Conservation (phyloP, 768 basidiomycete genomes). For the Macrolepiota fuliginosa region DNA sequence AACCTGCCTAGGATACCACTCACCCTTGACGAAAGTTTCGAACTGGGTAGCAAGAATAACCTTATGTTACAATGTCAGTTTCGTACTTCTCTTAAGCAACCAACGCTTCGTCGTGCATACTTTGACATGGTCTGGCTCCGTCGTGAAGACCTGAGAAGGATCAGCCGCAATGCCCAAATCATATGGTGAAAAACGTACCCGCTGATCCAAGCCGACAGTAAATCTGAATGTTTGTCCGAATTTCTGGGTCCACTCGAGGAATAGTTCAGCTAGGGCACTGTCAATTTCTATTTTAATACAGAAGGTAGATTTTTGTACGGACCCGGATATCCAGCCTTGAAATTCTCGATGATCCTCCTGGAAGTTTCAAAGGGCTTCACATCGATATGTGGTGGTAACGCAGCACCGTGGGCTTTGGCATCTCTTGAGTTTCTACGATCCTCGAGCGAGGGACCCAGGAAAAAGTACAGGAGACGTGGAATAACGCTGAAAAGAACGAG, state of each 20-base stretch:
- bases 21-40: conserved; percentile 41
- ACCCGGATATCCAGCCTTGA: conserved; percentile 34
- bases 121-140: conserved; percentile 31
- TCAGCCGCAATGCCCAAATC: neutral
- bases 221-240: conserved; percentile 18
- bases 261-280: neutral
- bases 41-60: conserved; percentile 46
- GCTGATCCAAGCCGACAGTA: conserved; percentile 24
- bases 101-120: conserved; percentile 8
- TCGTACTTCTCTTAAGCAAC: neutral
- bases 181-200: conserved; percentile 18
- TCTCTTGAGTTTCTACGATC: conserved; percentile 12
- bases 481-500: neutral
- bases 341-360: conserved; percentile 20
- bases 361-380: conserved; percentile 23
- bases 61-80: conserved; percentile 12
- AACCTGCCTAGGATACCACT: neutral
- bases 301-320: neutral
- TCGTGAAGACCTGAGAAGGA: conserved; percentile 28
- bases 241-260: conserved; percentile 17
- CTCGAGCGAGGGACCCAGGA: neutral
- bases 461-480: neutral
- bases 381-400: conserved; percentile 29
- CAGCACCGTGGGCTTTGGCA: conserved; percentile 31
- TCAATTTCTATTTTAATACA: neutral